These are phyloP conservation scores for Aspergillus jensenii DNA, from an alignment of 2,329 filamentous ascomycete genomes.

Conservation along the genomic window DNA sequence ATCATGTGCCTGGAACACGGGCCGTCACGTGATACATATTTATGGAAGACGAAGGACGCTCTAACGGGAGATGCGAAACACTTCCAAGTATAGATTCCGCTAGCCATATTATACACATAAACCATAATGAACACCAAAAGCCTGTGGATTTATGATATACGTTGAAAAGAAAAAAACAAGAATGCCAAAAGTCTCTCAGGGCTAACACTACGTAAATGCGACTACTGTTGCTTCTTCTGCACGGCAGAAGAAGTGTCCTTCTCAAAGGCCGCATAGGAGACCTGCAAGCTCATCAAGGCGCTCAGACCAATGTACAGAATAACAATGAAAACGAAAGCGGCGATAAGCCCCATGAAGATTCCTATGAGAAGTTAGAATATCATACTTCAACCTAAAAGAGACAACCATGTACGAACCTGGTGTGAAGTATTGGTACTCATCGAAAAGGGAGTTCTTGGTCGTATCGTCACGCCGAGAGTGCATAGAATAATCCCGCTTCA, in stretches of 20 bases:
- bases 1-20: constrained; percentile 6
- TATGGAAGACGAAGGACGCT: background rate
- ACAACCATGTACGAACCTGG: constrained; percentile 61
- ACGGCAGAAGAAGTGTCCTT: constrained; percentile 90
- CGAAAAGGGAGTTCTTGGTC: constrained; percentile 58
- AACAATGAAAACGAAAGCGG: constrained; percentile 67
- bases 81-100: background rate
- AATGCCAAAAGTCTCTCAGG: background rate
- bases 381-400: no score
- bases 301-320: constrained; percentile 78
- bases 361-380: constrained; percentile 50
- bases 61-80: background rate
- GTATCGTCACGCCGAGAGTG: constrained; percentile 39
- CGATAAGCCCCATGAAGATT: constrained; percentile 82
- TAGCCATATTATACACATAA: constrained; percentile 5
- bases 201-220: background rate
- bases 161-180: background rate
- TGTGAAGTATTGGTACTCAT: constrained; percentile 92
- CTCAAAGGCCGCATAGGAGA: constrained; percentile 92
- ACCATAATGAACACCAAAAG: background rate
- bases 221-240: constrained; percentile 74
- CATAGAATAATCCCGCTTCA: constrained; percentile 64
- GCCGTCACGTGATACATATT: constrained; percentile 6
- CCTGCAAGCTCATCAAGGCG: constrained; percentile 76
- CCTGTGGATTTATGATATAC: constrained; percentile 5